Percentiles rank a stretch among this genome's conserved stretches.
Conservation (phyloP, 2,329 filamentous ascomycete genomes). For the Penicillium capsulatum region DNA sequence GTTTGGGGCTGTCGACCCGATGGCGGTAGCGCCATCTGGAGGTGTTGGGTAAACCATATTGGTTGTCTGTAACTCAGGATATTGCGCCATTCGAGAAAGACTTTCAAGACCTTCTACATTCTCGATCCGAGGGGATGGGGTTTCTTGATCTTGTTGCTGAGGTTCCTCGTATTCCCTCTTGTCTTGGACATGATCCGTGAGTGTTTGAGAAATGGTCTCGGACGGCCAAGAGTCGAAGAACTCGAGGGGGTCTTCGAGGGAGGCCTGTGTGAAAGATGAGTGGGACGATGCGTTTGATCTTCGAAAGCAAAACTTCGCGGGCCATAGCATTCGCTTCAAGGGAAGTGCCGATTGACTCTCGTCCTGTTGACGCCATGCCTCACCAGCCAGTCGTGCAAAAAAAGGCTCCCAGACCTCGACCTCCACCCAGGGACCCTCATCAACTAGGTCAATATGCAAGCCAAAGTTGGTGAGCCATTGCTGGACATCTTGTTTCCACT, state of each 20-base stretch:
- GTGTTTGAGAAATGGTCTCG: constrained; percentile 21
- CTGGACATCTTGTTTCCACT: constrained; percentile 37
- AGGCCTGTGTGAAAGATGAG: constrained; percentile 16
- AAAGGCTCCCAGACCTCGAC: constrained; percentile 42
- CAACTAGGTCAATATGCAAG: constrained; percentile 26
- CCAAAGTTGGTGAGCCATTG: constrained; percentile 39
- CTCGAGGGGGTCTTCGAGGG: constrained; percentile 37
- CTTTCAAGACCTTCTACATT: constrained; percentile 34
- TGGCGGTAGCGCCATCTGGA: constrained; percentile 45
- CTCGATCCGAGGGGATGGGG: constrained; percentile 24
- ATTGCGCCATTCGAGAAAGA: constrained; percentile 37
- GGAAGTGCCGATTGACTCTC: constrained; percentile 28
- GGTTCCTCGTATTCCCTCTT: constrained; percentile 19
- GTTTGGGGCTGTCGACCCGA: constrained; percentile 27
- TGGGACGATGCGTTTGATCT: constrained; percentile 24
- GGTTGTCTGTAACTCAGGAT: constrained; percentile 39
- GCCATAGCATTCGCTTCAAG: constrained; percentile 44
- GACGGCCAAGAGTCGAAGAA: constrained; percentile 43
- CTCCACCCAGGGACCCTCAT: constrained; percentile 39
- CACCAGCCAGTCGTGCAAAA: constrained; percentile 35
- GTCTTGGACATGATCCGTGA: constrained; percentile 19
- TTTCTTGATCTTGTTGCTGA: constrained; percentile 24
- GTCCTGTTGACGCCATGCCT: constrained; percentile 27
- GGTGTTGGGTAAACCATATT: constrained; percentile 53
- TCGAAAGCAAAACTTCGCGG: constrained; percentile 42